Percentiles rank a stretch among this genome's conserved stretches.
Evolutionary conservation across 108 stramenopile genomes (phyloP).

Genomic region (Mayamaea pseudoterrestris): DNA sequence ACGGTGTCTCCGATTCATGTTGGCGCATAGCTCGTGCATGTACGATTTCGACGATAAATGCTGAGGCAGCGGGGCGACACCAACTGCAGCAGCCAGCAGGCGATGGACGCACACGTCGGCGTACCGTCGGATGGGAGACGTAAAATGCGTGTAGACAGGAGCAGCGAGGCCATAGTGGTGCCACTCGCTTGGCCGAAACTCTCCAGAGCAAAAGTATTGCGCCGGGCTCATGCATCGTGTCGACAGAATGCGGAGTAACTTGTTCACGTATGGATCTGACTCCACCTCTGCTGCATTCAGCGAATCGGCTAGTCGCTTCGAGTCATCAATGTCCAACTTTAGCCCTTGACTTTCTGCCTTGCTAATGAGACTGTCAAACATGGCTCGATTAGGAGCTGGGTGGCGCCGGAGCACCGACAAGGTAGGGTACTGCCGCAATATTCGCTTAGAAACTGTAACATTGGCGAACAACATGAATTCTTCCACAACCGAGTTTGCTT

Average conservation of each 20-base stretch:
- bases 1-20: slow-evolving; percentile 95
- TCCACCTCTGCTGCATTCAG: slow-evolving; percentile 77
- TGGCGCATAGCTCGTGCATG: slow-evolving; percentile 85
- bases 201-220: slow-evolving; percentile 97
- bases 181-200: slow-evolving; percentile 79
- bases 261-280: slow-evolving; percentile 89
- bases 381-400: slow-evolving; percentile 87
- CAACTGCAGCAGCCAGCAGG: slow-evolving; percentile 89
- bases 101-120: slow-evolving; percentile 99
- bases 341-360: slow-evolving; percentile 76
- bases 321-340: slow-evolving; percentile 81
- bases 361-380: slow-evolving; percentile 88
- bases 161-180: slow-evolving; percentile 98
- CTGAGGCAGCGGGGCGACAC: slow-evolving; percentile 80
- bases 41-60: slow-evolving; percentile 81
- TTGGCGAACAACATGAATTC: slow-evolving; percentile 99
- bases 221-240: slow-evolving; percentile 97
- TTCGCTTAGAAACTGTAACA: slow-evolving; percentile 93
- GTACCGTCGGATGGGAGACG: slow-evolving; percentile 98
- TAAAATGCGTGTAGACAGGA: slow-evolving; percentile 99
- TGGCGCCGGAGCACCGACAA: slow-evolving; percentile 92
- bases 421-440: slow-evolving; percentile 82
- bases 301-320: slow-evolving; percentile 87
- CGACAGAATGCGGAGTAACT: slow-evolving; percentile 90
- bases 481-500: slow-evolving; percentile 91